Percentiles rank a stretch among this genome's conserved stretches.
phyloP scores from a whole-genome alignment of 495 filamentous ascomycete species.

The Lasiosphaeria miniovina region DNA sequence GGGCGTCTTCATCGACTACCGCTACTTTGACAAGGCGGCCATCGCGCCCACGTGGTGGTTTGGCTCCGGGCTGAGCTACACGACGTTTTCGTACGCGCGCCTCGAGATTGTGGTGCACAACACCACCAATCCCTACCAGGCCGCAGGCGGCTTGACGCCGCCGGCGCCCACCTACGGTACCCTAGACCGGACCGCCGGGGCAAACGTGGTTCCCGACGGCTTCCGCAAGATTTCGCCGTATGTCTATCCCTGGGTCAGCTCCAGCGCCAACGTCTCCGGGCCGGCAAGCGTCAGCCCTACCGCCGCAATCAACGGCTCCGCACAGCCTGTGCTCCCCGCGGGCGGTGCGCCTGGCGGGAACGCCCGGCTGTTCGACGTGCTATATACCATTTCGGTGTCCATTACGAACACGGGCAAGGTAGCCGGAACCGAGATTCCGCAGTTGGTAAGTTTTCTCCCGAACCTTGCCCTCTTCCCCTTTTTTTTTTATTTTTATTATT shows the following conservation, averaged over 20 bases:
- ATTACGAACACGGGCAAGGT: constrained; percentile 54
- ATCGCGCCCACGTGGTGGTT: constrained; percentile 49
- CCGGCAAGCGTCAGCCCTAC: constrained; percentile 53
- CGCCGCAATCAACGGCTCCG: constrained; percentile 46
- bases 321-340: constrained; percentile 65
- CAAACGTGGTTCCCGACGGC: constrained; percentile 34
- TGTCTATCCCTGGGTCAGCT: constrained; percentile 40
- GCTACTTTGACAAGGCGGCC: constrained; percentile 45
- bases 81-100: constrained; percentile 37
- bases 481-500: background rate
- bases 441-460: constrained; percentile 48
- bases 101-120: constrained; percentile 18
- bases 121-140: constrained; percentile 16
- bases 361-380: constrained; percentile 47
- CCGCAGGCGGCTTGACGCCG: constrained; percentile 23
- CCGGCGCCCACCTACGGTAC: constrained; percentile 34
- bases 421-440: constrained; percentile 54
- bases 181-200: constrained; percentile 24
- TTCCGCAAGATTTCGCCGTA: constrained; percentile 39
- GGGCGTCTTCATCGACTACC: constrained; percentile 53
- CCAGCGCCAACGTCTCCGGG: constrained; percentile 28
- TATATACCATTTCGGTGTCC: constrained; percentile 43
- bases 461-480: constrained; percentile 4
- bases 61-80: constrained; percentile 48
- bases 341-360: constrained; percentile 80